Percentiles rank a stretch among this genome's conserved stretches.
Evolutionary conservation across 176 grass and related monocot genomes (phyloP).

Genomic region (Melocanna baccifera): DNA sequence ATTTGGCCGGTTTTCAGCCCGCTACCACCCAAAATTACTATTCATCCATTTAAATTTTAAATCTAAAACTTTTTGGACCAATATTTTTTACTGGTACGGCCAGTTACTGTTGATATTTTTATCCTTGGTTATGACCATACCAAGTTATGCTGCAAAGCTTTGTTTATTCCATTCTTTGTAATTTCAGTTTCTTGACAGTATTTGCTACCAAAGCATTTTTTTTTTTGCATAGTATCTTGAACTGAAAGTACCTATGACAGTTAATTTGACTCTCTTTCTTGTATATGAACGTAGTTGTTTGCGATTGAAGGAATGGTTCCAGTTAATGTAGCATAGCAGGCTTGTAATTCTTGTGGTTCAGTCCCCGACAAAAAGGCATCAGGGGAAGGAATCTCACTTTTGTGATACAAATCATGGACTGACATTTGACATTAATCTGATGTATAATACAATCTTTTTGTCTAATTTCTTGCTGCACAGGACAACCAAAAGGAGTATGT

Average conservation of each 20-base stretch:
- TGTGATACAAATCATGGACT: not conserved
- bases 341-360: not conserved
- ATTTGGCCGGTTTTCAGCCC: too few relatives aligned
- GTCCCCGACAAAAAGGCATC: not conserved
- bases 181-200: not conserved
- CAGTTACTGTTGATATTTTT: too few relatives aligned
- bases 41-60: too few relatives aligned
- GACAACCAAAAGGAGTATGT: slow-evolving; percentile 62
- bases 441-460: not conserved
- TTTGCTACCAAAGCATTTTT: not conserved
- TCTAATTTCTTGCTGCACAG: slow-evolving; percentile 25
- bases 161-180: not conserved
- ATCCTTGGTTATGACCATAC: not conserved
- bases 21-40: too few relatives aligned
- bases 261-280: not conserved
- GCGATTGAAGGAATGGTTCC: not conserved
- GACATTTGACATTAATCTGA: not conserved
- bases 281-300: not conserved
- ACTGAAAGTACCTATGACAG: not conserved
- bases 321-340: not conserved
- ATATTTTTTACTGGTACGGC: too few relatives aligned
- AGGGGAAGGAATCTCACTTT: not conserved
- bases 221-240: not conserved
- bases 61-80: too few relatives aligned
- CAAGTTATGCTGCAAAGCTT: not conserved